Evolutionary conservation across 202 grass and related monocot species (phyloP).

Genomic region (Panicum hallii): DNA sequence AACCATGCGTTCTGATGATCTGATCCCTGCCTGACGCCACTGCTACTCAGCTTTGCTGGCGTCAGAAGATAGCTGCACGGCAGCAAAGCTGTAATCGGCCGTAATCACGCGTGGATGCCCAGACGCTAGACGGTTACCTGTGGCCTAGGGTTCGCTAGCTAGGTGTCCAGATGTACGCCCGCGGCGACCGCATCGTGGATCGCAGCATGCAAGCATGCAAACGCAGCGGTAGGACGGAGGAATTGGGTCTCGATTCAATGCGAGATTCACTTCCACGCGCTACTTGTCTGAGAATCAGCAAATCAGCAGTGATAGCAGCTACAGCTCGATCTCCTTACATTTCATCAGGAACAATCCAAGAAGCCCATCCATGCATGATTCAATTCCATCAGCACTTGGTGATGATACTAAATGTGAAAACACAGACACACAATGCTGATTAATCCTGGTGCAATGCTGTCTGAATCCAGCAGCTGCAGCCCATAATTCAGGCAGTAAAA

Average conservation of each 20-base stretch:
- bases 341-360: background rate
- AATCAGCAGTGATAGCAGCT: background rate
- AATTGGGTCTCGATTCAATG: background rate
- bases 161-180: conserved; percentile 49
- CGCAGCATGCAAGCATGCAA: conserved; percentile 46
- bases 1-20: conserved; percentile 1
- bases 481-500: conserved; percentile 28
- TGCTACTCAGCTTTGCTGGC: conserved; percentile 26
- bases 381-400: background rate
- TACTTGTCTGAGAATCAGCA: no score
- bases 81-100: conserved; percentile 34
- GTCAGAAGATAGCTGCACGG: conserved; percentile 39
- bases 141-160: conserved; percentile 17
- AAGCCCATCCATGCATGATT: background rate
- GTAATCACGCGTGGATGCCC: conserved; percentile 33
- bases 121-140: background rate
- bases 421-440: background rate
- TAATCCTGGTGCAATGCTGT: background rate
- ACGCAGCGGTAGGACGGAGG: background rate
- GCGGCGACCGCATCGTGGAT: conserved; percentile 32
- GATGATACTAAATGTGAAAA: background rate
- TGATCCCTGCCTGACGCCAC: conserved; percentile 39
- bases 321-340: background rate
- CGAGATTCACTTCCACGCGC: no score
- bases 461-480: conserved; percentile 11